Conservation (phyloP, 1,284 basidiomycete genomes). For the Athelia sp. region DNA sequence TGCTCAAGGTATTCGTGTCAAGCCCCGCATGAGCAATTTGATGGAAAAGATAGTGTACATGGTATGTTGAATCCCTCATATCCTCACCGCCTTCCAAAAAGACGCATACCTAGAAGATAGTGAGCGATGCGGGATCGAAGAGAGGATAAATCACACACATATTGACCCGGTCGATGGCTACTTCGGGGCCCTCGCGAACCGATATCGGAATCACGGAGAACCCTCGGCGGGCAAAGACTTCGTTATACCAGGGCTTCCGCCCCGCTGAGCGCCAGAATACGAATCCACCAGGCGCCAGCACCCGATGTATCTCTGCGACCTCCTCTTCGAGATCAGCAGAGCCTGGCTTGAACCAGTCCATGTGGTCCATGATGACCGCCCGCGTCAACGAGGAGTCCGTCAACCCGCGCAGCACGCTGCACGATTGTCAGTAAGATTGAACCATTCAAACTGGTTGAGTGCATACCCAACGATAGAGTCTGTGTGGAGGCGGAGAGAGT, state of each 20-base stretch:
- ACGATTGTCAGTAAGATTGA: constrained; percentile 9
- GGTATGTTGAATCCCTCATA: too few species aligned
- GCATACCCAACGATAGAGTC: constrained; percentile 73
- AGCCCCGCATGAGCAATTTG: too few species aligned
- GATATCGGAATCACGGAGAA: constrained; percentile 23
- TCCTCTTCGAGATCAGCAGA: constrained; percentile 59
- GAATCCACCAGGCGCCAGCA: constrained; percentile 56
- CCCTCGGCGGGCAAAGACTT: constrained; percentile 32
- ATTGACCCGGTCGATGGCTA: constrained; percentile 26
- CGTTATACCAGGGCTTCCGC: constrained; percentile 71
- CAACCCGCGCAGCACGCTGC: constrained; percentile 56
- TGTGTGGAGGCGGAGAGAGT: constrained; percentile 74
- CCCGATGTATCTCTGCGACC: constrained; percentile 56
- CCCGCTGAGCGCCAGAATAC: constrained; percentile 73
- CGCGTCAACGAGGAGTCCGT: constrained; percentile 51
- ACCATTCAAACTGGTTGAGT: neutral
- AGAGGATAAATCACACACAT: constrained; percentile 25
- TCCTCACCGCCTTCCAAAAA: constrained; percentile 21
- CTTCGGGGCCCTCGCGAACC: constrained; percentile 19
- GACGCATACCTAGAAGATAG: constrained; percentile 24
- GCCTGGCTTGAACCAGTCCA: constrained; percentile 71
- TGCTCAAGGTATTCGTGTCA: too few species aligned
- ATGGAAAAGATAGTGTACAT: too few species aligned
- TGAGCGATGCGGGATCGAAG: too few species aligned
- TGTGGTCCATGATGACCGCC: constrained; percentile 77